Conservation (phyloP, 2,329 filamentous ascomycete genomes). For the Exophiala mesophila region DNA sequence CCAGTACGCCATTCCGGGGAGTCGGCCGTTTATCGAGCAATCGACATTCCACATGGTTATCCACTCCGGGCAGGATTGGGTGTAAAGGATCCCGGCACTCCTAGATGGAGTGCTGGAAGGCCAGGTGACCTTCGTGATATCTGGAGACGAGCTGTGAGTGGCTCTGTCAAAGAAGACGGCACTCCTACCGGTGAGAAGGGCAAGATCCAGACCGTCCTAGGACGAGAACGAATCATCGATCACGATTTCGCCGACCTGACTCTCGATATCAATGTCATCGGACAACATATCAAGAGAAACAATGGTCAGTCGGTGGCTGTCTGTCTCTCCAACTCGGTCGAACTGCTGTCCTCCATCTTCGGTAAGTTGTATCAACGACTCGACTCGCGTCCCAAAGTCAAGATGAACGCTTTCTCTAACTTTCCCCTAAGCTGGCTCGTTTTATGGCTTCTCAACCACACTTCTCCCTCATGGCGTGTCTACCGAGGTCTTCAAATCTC, state of each 20-base stretch:
- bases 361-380: slow-evolving; percentile 38
- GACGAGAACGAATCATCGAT: slow-evolving; percentile 68
- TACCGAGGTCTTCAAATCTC: slow-evolving; percentile 61
- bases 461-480: slow-evolving; percentile 78
- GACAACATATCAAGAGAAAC: slow-evolving; percentile 63
- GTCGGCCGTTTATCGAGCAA: slow-evolving; percentile 79
- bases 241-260: slow-evolving; percentile 69
- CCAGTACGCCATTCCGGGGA: slow-evolving; percentile 78
- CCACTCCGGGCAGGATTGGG: slow-evolving; percentile 71
- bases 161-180: slow-evolving; percentile 59
- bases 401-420: no score
- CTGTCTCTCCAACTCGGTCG: slow-evolving; percentile 88
- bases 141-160: slow-evolving; percentile 70
- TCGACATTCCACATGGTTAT: slow-evolving; percentile 79
- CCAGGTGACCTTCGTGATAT: slow-evolving; percentile 89
- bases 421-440: slow-evolving; percentile 64
- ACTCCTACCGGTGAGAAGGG: slow-evolving; percentile 54
- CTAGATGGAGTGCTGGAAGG: slow-evolving; percentile 76
- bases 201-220: slow-evolving; percentile 72
- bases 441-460: slow-evolving; percentile 80
- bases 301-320: slow-evolving; percentile 75
- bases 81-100: slow-evolving; percentile 72
- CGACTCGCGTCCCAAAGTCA: slow-evolving; percentile 5
- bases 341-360: slow-evolving; percentile 77
- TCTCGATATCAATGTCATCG: slow-evolving; percentile 81